These are phyloP conservation scores for Arthroderma sp. DNA, from an alignment of 2,329 filamentous ascomycete genomes.

Conservation along the genomic window DNA sequence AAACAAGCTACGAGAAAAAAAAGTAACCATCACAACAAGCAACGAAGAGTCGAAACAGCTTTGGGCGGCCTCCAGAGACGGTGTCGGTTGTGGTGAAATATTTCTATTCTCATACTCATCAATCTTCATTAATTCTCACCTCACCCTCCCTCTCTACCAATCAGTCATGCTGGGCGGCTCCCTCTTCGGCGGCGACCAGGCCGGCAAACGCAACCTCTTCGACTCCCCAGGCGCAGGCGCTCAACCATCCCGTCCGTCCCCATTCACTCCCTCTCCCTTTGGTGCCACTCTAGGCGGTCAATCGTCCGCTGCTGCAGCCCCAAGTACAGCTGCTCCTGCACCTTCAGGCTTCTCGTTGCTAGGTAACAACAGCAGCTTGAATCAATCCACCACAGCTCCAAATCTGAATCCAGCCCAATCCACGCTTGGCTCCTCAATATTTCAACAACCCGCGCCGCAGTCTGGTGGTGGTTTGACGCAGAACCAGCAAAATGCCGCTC, in stretches of 20 bases:
- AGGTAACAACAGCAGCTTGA: conserved; percentile 12
- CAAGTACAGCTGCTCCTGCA: conserved; percentile 8
- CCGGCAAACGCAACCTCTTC: conserved; percentile 9
- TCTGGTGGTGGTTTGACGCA: conserved; percentile 2
- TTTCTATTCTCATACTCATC: too few species aligned
- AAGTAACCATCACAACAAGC: background rate
- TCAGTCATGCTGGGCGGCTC: background rate
- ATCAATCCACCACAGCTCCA: conserved; percentile 8
- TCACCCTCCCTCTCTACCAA: conserved; percentile 1
- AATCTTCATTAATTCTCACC: background rate
- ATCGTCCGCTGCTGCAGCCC: background rate
- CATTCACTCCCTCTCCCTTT: conserved; percentile 2
- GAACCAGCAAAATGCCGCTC: conserved; percentile 13
- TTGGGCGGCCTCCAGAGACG: too few species aligned
- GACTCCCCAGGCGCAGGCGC: conserved; percentile 7
- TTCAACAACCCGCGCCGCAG: conserved; percentile 16
- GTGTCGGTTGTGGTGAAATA: too few species aligned
- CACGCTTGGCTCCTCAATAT: conserved; percentile 13
- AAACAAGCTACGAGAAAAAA: conserved; percentile 2
- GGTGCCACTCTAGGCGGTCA: background rate
- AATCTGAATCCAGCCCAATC: conserved; percentile 4
- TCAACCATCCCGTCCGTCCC: conserved; percentile 5
- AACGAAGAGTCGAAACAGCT: too few species aligned
- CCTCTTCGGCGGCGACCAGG: conserved; percentile 4
- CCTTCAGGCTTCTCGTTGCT: conserved; percentile 19